Evolutionary conservation across 2,329 filamentous ascomycete genomes (phyloP).

Genomic region (Trichoderma atroviride): DNA sequence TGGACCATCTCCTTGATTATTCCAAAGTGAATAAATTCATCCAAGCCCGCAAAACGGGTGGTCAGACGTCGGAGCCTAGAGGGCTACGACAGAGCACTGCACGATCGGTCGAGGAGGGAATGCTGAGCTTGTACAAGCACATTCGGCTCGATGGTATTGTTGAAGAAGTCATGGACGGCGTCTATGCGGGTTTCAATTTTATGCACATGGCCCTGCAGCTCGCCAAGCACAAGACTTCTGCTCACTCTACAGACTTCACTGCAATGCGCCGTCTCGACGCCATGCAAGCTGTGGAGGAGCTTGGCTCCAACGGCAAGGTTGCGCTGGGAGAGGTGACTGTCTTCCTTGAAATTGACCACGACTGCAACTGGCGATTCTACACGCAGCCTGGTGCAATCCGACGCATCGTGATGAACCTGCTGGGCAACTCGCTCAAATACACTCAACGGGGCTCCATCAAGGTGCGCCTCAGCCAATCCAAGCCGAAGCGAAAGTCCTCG

Average conservation of each 20-base stretch:
- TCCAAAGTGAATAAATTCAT: constrained; percentile 55
- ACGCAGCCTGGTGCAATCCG: constrained; percentile 55
- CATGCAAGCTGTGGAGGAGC: constrained; percentile 48
- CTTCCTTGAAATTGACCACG: constrained; percentile 46
- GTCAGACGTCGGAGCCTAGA: constrained; percentile 1
- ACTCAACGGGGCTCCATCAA: constrained; percentile 45
- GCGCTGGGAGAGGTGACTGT: constrained; percentile 34
- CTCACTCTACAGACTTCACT: constrained; percentile 22
- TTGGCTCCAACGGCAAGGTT: constrained; percentile 22
- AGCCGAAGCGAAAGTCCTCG: constrained; percentile 7
- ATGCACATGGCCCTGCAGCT: constrained; percentile 35
- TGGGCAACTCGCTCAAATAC: constrained; percentile 66
- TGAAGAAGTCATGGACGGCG: constrained; percentile 53
- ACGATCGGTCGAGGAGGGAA: constrained; percentile 24
- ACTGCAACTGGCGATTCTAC: constrained; percentile 54
- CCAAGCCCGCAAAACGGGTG: constrained; percentile 20
- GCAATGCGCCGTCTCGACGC: constrained; percentile 34
- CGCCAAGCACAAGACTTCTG: constrained; percentile 25
- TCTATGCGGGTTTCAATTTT: constrained; percentile 50
- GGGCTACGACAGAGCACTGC: constrained; percentile 8
- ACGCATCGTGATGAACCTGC: constrained; percentile 64
- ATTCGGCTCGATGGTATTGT: constrained; percentile 46
- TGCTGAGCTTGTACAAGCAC: constrained; percentile 32
- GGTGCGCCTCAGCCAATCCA: constrained; percentile 35
- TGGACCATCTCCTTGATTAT: constrained; percentile 57